A percentile compares a stretch with the other conserved stretches of the same genome.
Evolutionary conservation across 768 basidiomycete species (phyloP).

Genomic region (Tricholoma sp.): DNA sequence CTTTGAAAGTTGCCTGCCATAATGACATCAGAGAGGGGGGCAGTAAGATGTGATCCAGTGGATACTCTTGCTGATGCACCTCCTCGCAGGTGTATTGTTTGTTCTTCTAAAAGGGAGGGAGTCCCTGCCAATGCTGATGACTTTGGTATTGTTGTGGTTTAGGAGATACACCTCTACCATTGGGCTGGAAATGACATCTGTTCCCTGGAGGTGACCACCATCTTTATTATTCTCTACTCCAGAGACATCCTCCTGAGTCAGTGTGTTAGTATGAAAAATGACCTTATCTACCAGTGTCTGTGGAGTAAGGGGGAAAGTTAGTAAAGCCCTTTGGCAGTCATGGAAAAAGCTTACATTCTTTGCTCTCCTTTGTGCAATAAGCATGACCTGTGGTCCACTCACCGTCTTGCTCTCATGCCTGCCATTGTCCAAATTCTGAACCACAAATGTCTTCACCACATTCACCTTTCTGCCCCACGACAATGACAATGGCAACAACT

Average conservation of each 20-base stretch:
- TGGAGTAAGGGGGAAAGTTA: neutral
- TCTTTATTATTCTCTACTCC: conserved; percentile 3
- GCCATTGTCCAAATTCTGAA: conserved; percentile 41
- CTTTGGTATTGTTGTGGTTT: conserved; percentile 39
- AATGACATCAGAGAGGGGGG: too few species aligned
- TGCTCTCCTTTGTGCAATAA: conserved; percentile 58
- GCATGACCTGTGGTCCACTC: conserved; percentile 50
- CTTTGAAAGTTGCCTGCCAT: too few species aligned
- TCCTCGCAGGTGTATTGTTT: too few species aligned
- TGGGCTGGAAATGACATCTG: conserved; percentile 56
- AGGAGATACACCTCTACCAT: conserved; percentile 51
- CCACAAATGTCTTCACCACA: conserved; percentile 58
- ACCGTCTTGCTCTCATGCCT: conserved; percentile 2
- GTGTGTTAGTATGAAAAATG: conserved; percentile 67
- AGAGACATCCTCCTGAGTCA: conserved; percentile 64
- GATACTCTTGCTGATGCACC: too few species aligned
- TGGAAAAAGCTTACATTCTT: conserved; percentile 46
- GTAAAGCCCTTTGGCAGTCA: neutral
- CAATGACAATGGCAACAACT: too few species aligned
- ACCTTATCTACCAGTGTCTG: conserved; percentile 67
- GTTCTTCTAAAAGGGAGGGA: too few species aligned
- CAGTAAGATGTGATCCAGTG: too few species aligned
- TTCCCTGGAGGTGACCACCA: conserved; percentile 46
- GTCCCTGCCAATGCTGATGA: too few species aligned
- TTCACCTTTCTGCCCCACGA: conserved; percentile 41